Evolutionary conservation across 768 basidiomycete genomes (phyloP).

Genomic region (Agrocybe pediades): DNA sequence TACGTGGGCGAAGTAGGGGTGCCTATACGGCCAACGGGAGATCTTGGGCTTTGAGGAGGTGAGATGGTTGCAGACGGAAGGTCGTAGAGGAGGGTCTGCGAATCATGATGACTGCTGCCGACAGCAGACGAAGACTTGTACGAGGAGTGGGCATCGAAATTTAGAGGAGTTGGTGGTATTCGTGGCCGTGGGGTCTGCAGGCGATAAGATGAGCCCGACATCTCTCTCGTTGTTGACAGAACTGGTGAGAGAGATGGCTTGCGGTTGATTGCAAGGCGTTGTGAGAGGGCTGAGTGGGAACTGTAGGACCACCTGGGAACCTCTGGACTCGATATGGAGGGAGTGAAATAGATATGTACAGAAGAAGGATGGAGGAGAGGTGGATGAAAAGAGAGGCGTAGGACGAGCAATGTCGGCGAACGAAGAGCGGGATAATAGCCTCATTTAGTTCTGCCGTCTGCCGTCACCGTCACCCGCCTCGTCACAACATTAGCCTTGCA

Average conservation of each 20-base stretch:
- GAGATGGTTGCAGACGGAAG: constrained; percentile 64
- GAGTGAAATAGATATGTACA: constrained; percentile 17
- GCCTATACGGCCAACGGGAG: constrained; percentile 34
- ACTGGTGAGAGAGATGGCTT: constrained; percentile 11
- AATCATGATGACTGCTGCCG: constrained; percentile 42
- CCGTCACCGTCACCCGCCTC: constrained; percentile 22
- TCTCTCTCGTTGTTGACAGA: constrained; percentile 23
- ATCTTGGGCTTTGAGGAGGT: constrained; percentile 57
- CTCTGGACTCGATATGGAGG: constrained; percentile 3
- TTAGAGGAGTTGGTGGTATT: constrained; percentile 62
- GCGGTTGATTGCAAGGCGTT: neutral
- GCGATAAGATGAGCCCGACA: constrained; percentile 66
- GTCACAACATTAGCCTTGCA: constrained; percentile 11
- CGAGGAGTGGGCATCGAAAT: constrained; percentile 42
- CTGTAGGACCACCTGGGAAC: constrained; percentile 25
- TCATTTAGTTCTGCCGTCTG: constrained; percentile 16
- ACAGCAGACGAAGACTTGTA: constrained; percentile 41
- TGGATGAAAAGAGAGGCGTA: constrained; percentile 4
- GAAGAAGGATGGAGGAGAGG: constrained; percentile 6
- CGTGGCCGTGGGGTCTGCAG: constrained; percentile 66
- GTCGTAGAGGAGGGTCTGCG: constrained; percentile 75
- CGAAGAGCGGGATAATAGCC: constrained; percentile 15
- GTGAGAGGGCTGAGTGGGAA: neutral
- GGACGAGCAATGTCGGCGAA: constrained; percentile 10
- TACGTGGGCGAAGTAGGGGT: constrained; percentile 66